These are phyloP conservation scores for Arthrobotrys sphaeroides DNA, from an alignment of 2,329 filamentous ascomycete species.

Conservation along the genomic window DNA sequence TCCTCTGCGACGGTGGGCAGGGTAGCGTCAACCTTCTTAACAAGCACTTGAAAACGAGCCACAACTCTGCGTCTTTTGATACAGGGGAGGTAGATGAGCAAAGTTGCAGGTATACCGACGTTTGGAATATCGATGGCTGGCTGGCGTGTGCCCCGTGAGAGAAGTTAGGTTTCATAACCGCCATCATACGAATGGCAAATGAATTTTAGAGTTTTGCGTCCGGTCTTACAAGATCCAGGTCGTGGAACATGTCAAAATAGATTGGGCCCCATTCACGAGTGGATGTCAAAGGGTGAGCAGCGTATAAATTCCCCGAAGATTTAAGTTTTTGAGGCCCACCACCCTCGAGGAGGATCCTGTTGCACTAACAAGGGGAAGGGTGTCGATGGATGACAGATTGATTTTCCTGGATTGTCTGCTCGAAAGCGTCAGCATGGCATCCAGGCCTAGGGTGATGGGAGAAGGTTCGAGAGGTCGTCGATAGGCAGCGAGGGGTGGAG, in stretches of 20 bases:
- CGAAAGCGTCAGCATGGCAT: conserved; percentile 21
- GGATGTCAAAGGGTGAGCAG: background rate
- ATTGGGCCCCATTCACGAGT: background rate
- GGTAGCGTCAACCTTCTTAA: conserved; percentile 6
- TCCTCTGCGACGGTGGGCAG: background rate
- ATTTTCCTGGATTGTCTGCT: conserved; percentile 26
- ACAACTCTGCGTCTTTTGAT: conserved; percentile 1
- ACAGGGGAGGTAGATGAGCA: background rate
- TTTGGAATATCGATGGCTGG: conserved; percentile 8
- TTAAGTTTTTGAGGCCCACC: background rate
- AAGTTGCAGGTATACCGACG: background rate
- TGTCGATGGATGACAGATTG: conserved; percentile 27
- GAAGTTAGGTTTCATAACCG: conserved; percentile 32
- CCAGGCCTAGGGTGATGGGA: background rate
- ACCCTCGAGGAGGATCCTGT: conserved; percentile 3
- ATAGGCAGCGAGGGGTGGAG: conserved; percentile 3
- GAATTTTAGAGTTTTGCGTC: conserved; percentile 39
- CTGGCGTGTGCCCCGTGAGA: background rate
- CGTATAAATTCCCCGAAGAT: conserved; percentile 46
- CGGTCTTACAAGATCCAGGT: conserved; percentile 53
- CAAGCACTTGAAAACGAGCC: conserved; percentile 21
- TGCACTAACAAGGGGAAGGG: conserved; percentile 26
- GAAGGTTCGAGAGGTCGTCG: background rate
- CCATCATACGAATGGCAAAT: conserved; percentile 29
- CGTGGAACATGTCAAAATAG: conserved; percentile 52